A percentile compares a stretch with the other conserved stretches of the same genome.
Conservation (phyloP, 768 basidiomycete species). For the Leccinum subtestaceum region DNA sequence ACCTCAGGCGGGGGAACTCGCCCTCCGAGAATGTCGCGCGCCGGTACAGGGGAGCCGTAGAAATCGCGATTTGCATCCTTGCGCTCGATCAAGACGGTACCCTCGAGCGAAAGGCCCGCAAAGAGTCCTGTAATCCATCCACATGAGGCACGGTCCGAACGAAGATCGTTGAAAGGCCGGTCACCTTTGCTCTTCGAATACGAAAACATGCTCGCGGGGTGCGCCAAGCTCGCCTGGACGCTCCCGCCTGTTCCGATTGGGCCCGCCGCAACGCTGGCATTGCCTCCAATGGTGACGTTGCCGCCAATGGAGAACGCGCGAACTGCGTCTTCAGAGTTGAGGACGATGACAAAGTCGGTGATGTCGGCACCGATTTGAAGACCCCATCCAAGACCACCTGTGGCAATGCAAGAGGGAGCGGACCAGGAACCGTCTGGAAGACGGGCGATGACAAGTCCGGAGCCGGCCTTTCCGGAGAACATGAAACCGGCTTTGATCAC, state of each 20-base stretch:
- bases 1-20: conserved; percentile 97
- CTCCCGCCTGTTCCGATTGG: conserved; percentile 94
- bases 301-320: conserved; percentile 93
- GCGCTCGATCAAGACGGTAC: conserved; percentile 90
- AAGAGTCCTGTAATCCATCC: conserved; percentile 65
- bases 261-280: conserved; percentile 80
- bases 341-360: conserved; percentile 93
- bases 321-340: conserved; percentile 95
- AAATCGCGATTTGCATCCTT: conserved; percentile 97
- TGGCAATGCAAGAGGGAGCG: conserved; percentile 95
- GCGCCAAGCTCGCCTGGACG: conserved; percentile 81
- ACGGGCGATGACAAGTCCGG: conserved; percentile 88
- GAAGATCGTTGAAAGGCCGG: conserved; percentile 13
- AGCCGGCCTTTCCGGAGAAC: conserved; percentile 93
- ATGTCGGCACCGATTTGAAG: conserved; percentile 95
- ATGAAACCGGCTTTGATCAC: conserved; percentile 93
- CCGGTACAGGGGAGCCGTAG: conserved; percentile 88
- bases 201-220: conserved; percentile 96
- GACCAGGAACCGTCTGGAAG: conserved; percentile 96
- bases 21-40: conserved; percentile 87
- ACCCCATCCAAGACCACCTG: conserved; percentile 91
- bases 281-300: conserved; percentile 94
- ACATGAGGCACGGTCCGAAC: not conserved
- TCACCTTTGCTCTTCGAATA: conserved; percentile 93
- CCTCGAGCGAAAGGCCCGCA: conserved; percentile 92